Evolutionary conservation across 1,139 yeast species (phyloP), one percentile per base, ranked within the genome.

Genomic region (Lodderomyces margitis): DNA sequence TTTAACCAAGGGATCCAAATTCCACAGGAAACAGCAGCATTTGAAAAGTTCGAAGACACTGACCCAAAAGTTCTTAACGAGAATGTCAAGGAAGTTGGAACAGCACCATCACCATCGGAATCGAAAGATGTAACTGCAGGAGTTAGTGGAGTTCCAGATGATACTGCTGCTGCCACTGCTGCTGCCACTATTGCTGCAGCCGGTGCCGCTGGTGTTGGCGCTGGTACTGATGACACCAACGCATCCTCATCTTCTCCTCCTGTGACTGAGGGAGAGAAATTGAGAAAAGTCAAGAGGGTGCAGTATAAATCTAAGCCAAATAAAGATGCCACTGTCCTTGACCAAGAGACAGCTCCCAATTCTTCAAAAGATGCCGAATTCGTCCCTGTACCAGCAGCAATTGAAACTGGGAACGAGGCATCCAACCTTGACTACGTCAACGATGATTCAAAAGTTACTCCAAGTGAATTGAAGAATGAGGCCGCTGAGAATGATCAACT

Each of bases 61-160:
- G 74, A 70, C 52, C 74, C 82, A 34, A 75, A 75, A 56, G 58
- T 81, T 31, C 62, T 77, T 47, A 77, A 77, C 51, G 70, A 59
- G 45, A 32, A 43, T 34, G 42, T 36, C 14, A 30, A 36, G n/a
- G 46, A 39, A 27, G 23, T 34, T 30, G 23, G 34, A 15, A 27
- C 33, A 11, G 28, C 28, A 12, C 32, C 28, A 27, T 20, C 40
- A 48, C 34, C 32, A 21, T 27, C 42, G 20, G 25, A 28, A 5
- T 28, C 33, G 3, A 23, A 15, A 4, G 31, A 24, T 23, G 38
- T 19, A 10, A 19, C 30, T 21, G 35, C 31, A 10, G 27, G 3
- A 2, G 34, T 10, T 6, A 12, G 21, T n/a, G 40, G 15, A 16
- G 19, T 47, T 16, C 10, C 20, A 10, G 14, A 21, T 8, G 37